phyloP scores from a whole-genome alignment of 2,329 filamentous ascomycete species.

The Aspergillus ibericus region DNA sequence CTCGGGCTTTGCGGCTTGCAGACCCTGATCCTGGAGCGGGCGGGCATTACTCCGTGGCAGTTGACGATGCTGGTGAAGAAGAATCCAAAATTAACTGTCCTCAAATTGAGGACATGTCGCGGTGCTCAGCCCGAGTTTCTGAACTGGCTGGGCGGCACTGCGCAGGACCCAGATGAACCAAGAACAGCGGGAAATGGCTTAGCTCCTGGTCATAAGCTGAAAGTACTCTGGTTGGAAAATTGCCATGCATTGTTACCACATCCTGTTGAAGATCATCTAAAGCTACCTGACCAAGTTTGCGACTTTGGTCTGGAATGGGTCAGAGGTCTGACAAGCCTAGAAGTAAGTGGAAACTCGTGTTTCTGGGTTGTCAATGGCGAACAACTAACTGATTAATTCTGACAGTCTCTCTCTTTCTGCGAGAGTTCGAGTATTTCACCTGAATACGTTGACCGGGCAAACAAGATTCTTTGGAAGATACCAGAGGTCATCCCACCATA shows the following conservation, averaged over 20 bases:
- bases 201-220: slow-evolving; percentile 24
- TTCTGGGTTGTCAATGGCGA: neutral
- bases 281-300: slow-evolving; percentile 8
- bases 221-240: slow-evolving; percentile 31
- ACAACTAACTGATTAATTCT: neutral
- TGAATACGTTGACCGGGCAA: slow-evolving; percentile 24
- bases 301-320: slow-evolving; percentile 31
- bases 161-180: slow-evolving; percentile 13
- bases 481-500: slow-evolving; percentile 27
- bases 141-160: slow-evolving; percentile 33
- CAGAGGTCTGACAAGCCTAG: slow-evolving; percentile 20
- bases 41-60: slow-evolving; percentile 37
- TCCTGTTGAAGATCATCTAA: slow-evolving; percentile 11
- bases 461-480: slow-evolving; percentile 29
- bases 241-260: slow-evolving; percentile 22
- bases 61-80: slow-evolving; percentile 32
- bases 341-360: slow-evolving; percentile 17
- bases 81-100: slow-evolving; percentile 28
- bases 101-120: slow-evolving; percentile 34
- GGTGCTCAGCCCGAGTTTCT: slow-evolving; percentile 37
- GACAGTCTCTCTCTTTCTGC: slow-evolving; percentile 30
- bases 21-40: slow-evolving; percentile 32
- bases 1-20: slow-evolving; percentile 27
- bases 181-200: neutral
- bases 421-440: slow-evolving; percentile 26